Conservation (phyloP, 139 green algal genomes). For the Tetradesmus lagerheimii region DNA sequence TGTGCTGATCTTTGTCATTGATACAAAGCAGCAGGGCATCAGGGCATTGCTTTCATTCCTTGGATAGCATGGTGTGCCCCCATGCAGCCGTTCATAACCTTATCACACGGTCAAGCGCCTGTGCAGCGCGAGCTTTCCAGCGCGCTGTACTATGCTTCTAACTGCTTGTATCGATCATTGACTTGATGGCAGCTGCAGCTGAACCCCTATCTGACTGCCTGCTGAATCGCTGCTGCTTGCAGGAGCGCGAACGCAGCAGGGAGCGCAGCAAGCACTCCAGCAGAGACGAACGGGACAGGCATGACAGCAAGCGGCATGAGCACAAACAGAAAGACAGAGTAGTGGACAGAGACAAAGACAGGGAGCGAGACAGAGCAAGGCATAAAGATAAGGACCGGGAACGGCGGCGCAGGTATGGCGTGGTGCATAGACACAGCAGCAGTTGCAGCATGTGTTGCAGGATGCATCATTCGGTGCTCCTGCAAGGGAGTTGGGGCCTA, state of each 20-base stretch:
- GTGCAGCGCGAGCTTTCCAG: too few species aligned
- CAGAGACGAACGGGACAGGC: slow-evolving; percentile 24
- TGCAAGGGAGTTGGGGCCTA: background rate
- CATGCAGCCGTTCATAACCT: too few species aligned
- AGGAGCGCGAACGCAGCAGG: slow-evolving; percentile 6
- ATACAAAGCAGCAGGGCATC: too few species aligned
- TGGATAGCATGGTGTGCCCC: too few species aligned
- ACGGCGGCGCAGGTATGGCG: background rate
- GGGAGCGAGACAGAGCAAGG: slow-evolving; percentile 21
- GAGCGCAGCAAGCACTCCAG: background rate
- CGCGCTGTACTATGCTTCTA: too few species aligned
- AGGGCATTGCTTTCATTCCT: too few species aligned
- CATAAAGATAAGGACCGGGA: slow-evolving; percentile 34
- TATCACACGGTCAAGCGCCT: too few species aligned
- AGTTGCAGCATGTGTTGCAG: background rate
- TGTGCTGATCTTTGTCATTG: too few species aligned
- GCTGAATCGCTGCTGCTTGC: background rate
- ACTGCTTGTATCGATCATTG: too few species aligned
- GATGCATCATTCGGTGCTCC: background rate
- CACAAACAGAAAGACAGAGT: slow-evolving; percentile 44
- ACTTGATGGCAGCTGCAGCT: too few species aligned
- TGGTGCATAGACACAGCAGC: background rate
- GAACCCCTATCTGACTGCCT: background rate
- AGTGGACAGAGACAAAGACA: slow-evolving; percentile 10
- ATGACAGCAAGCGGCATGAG: slow-evolving; percentile 25